Percentiles rank a stretch among this genome's conserved stretches.
Conservation (phyloP, 768 basidiomycete genomes). For the Boletus tomentosulus region DNA sequence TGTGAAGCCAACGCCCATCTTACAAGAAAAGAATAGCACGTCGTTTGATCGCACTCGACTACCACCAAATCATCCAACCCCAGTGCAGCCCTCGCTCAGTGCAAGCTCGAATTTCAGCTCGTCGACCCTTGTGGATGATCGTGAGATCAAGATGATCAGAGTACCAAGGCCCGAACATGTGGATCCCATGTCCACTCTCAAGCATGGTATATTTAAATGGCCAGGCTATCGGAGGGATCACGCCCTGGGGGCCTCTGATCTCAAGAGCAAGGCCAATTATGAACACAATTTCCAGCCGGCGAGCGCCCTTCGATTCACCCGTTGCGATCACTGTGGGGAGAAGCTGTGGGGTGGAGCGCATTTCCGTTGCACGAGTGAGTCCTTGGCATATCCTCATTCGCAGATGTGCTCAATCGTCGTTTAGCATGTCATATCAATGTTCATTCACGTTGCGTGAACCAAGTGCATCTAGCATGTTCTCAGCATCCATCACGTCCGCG, state of each 20-base stretch:
- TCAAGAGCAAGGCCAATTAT: conserved; percentile 38
- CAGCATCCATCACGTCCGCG: conserved; percentile 39
- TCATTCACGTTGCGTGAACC: conserved; percentile 79
- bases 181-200: conserved; percentile 49
- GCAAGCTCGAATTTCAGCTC: conserved; percentile 18
- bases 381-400: background rate
- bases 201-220: conserved; percentile 69
- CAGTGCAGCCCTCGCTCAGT: conserved; percentile 13
- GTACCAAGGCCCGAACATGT: conserved; percentile 27
- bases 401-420: conserved; percentile 1
- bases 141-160: conserved; percentile 25
- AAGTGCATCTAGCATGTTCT: conserved; percentile 63
- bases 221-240: conserved; percentile 53
- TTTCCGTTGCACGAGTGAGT: conserved; percentile 81
- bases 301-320: conserved; percentile 81
- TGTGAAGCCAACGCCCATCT: conserved; percentile 6
- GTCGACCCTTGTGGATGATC: conserved; percentile 24
- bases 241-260: conserved; percentile 31
- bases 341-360: conserved; percentile 99
- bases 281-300: conserved; percentile 89
- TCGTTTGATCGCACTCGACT: conserved; percentile 28
- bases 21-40: conserved; percentile 24
- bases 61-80: conserved; percentile 5
- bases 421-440: conserved; percentile 81
- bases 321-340: conserved; percentile 94